Base-by-base conservation (phyloP, 192 early-diverging fungal species). In the Backusella mclennaniae region DNA sequence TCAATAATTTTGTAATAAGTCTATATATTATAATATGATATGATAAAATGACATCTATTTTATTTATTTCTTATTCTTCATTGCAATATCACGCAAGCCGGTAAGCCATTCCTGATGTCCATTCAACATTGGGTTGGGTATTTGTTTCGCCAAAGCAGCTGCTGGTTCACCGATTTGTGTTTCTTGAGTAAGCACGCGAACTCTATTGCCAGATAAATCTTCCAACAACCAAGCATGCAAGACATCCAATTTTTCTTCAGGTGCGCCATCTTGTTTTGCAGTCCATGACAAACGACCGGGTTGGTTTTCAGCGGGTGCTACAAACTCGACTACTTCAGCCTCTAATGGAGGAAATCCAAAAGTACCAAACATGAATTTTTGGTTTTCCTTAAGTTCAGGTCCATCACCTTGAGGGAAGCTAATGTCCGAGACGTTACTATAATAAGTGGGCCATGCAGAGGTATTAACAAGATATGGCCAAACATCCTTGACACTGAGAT, bases 191-290 rank as follows among this genome's bases (percentile, higher is more conserved):
- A 69, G 68, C 4, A 69, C 11, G 42, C 68, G 68, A 39, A 69
- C 39, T 39, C 68, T 35, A 23, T 21, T 19, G 9, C 35, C 68
- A 39, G 68, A 11, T 14, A 69, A 23, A 14, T 69, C 68, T 39
- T 69, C 68, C 12, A 69, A 39, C 42, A 69, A 23, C 68, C 68
- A 69, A 23, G 68, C 68, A 39, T 69, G 68, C 4, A 69, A 36
- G 38, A 69, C 68, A 39, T 69, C 68, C 38, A 69, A 42, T 1
- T 69, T 23, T 26, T 59, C 19, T 59, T 59, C 56, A 12, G 56
- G 56, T 59, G 56, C 23, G 9, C 68, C 68, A 23, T 69, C 38
- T n/a, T 69, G 68, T 26, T 69, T 69, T 39, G 68, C 68, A 23
- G 68, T 69, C 68, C 68, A 69, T 39, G 68, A 69, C 21, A 69